Percentiles rank a stretch among this genome's conserved stretches.
phyloP scores from a whole-genome alignment of 768 basidiomycete species.

The Lactarius quietus region DNA sequence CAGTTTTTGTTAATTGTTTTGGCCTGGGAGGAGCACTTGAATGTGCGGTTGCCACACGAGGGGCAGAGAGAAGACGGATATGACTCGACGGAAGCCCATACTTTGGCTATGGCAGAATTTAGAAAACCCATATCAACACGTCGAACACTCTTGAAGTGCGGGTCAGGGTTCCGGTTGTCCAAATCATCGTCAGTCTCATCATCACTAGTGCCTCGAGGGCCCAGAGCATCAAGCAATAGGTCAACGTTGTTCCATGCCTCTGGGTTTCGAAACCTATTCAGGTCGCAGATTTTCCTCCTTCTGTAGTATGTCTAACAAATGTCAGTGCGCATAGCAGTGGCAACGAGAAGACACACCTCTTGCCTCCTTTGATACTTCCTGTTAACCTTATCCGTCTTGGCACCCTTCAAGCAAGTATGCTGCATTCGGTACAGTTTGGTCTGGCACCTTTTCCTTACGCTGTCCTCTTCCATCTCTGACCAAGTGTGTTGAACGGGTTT shows the following conservation, averaged over 20 bases:
- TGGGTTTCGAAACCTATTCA: neutral
- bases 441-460: conserved; percentile 5
- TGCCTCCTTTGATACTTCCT: neutral
- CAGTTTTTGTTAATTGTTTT: no score
- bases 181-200: conserved; percentile 2
- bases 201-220: neutral
- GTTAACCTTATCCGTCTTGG: neutral
- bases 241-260: neutral
- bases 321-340: no score
- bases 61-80: no score
- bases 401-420: no score
- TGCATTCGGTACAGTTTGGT: neutral
- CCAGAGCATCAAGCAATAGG: neutral
- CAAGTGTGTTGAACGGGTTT: no score
- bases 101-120: no score
- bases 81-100: no score
- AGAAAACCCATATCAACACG: neutral
- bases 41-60: no score
- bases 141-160: neutral
- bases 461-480: neutral
- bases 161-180: neutral
- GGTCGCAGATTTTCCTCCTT: neutral
- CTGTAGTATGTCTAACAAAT: neutral
- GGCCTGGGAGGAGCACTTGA: no score
- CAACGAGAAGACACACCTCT: neutral